These are phyloP conservation scores for Flaveria ramosissima DNA, from an alignment of 129 eudicot species.

Conservation along the genomic window DNA sequence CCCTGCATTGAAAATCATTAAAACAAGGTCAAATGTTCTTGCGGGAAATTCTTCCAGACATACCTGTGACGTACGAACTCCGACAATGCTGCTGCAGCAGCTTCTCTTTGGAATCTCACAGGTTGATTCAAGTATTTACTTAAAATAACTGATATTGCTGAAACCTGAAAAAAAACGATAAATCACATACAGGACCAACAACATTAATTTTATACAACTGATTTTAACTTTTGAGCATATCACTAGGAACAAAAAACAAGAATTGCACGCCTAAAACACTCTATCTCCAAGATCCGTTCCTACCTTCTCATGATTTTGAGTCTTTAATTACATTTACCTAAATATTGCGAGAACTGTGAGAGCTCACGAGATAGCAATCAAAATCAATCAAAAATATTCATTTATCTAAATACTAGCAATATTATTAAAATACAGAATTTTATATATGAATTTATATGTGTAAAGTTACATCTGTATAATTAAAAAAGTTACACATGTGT, in stretches of 20 bases:
- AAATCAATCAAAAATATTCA: too few relatives aligned
- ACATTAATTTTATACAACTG: constrained; percentile 9
- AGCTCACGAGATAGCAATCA: too few relatives aligned
- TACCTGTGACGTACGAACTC: constrained; percentile 89
- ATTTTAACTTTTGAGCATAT: background rate
- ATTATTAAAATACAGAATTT: too few relatives aligned
- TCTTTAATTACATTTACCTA: too few relatives aligned
- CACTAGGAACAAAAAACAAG: background rate
- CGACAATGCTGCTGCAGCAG: constrained; percentile 97
- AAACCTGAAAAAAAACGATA: constrained; percentile 47
- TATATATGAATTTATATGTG: too few relatives aligned
- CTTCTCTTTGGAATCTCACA: constrained; percentile 74
- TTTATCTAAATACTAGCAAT: too few relatives aligned
- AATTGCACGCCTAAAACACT: background rate
- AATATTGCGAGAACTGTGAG: too few relatives aligned
- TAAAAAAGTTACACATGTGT: too few relatives aligned
- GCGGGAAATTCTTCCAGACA: constrained; percentile 11
- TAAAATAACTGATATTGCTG: constrained; percentile 58
- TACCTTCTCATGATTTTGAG: too few relatives aligned
- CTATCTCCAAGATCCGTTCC: too few relatives aligned
- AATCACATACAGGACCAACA: constrained; percentile 3
- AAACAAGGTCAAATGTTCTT: constrained; percentile 14
- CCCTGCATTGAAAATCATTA: constrained; percentile 35
- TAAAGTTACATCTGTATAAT: too few relatives aligned
- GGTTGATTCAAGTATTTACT: constrained; percentile 67